These are phyloP conservation scores for Tulasnella sp. DNA, from an alignment of 768 basidiomycete species.

Conservation along the genomic window DNA sequence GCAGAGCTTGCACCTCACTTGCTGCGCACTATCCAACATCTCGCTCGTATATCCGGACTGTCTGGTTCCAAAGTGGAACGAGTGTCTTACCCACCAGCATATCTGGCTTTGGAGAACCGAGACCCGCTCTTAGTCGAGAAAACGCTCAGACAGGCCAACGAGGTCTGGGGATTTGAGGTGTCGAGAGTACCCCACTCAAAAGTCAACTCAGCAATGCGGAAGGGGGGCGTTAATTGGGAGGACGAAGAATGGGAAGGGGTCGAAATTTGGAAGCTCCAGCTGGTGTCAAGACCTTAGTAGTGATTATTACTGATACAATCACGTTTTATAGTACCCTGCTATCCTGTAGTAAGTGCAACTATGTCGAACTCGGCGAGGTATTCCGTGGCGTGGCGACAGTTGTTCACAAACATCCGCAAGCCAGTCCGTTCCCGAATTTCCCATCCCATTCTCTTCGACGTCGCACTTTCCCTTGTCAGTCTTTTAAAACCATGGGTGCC, in stretches of 20 bases:
- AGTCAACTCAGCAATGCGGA: constrained; percentile 58
- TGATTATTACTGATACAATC: not conserved
- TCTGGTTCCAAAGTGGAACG: not conserved
- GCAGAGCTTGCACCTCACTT: constrained; percentile 61
- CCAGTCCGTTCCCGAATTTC: constrained; percentile 8
- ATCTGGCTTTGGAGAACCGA: constrained; percentile 69
- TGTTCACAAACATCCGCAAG: not conserved
- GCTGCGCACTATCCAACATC: constrained; percentile 58
- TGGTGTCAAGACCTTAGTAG: not conserved
- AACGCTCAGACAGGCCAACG: constrained; percentile 55
- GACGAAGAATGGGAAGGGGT: constrained; percentile 74
- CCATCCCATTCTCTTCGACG: constrained; percentile 2
- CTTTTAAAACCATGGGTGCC: constrained; percentile 53
- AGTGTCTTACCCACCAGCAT: constrained; percentile 47
- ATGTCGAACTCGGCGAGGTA: not conserved
- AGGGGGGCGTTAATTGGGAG: constrained; percentile 56
- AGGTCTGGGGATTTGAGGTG: constrained; percentile 55
- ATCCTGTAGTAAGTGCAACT: not conserved
- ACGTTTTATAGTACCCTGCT: not conserved
- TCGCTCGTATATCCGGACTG: constrained; percentile 40
- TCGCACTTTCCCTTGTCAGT: not conserved
- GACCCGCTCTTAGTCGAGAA: constrained; percentile 62
- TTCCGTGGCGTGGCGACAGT: not conserved
- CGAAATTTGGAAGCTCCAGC: constrained; percentile 67
- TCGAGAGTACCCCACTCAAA: constrained; percentile 58